These are phyloP conservation scores for Sporisorium exsertum DNA, from an alignment of 1,284 basidiomycete species.

Conservation along the genomic window DNA sequence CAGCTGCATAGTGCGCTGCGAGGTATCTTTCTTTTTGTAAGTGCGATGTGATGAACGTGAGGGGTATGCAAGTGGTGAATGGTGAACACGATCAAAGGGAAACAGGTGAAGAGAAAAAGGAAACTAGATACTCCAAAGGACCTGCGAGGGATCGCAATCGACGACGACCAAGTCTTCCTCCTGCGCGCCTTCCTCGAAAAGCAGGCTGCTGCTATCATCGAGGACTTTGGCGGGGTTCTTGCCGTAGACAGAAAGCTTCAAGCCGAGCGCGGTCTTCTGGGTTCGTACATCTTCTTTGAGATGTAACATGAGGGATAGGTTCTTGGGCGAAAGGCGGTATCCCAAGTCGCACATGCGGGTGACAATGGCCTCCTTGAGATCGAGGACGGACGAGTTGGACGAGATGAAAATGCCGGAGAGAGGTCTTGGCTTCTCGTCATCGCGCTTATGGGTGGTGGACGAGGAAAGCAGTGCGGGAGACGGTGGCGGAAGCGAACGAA, in stretches of 20 bases:
- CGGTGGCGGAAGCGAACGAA: slow-evolving; percentile 21
- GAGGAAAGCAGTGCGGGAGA: slow-evolving; percentile 8
- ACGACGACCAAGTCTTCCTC: slow-evolving; percentile 39
- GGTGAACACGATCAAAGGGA: background rate
- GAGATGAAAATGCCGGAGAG: slow-evolving; percentile 37
- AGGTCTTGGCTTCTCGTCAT: background rate
- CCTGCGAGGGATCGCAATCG: slow-evolving; percentile 33
- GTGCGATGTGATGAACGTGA: background rate
- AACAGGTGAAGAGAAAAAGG: background rate
- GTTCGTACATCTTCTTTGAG: slow-evolving; percentile 16
- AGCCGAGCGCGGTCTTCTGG: slow-evolving; percentile 17
- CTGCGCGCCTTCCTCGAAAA: slow-evolving; percentile 43
- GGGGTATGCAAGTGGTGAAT: background rate
- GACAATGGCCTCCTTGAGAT: slow-evolving; percentile 39
- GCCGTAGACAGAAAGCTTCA: slow-evolving; percentile 17
- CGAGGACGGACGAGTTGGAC: slow-evolving; percentile 39
- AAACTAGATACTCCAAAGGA: slow-evolving; percentile 30
- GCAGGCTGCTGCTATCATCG: slow-evolving; percentile 27
- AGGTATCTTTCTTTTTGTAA: too few relatives aligned
- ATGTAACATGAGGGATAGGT: slow-evolving; percentile 26
- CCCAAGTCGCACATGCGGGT: slow-evolving; percentile 22
- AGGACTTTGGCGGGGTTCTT: slow-evolving; percentile 25
- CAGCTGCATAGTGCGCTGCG: too few relatives aligned
- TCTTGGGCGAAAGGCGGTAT: slow-evolving; percentile 34
- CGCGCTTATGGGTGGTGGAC: background rate